Evolutionary conservation across 2,329 filamentous ascomycete genomes (phyloP), one percentile per base, ranked within the genome.

Genomic region (Trichoderma koningiopsis): DNA sequence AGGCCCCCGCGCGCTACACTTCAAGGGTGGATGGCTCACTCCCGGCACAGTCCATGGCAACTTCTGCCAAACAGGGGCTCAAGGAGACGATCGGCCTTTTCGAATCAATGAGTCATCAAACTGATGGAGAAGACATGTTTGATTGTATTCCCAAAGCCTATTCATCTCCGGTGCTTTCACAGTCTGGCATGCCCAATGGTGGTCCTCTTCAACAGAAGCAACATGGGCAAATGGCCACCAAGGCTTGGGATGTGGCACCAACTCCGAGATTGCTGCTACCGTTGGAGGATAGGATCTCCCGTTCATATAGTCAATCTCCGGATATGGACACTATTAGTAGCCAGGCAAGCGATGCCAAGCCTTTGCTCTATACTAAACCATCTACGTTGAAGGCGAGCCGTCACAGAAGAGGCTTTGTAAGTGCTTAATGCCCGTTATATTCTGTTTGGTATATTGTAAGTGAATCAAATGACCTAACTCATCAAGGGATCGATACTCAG

Each of bases 1-100:
- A 68, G 35, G 19, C 19, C 13, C 27, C 29, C 16, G 40, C n/a
- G 27, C 40, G 55, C 19, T 24, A 13, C 5, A 27, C 33, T 24
- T n/a, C 27, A 5, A 52, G 13, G 40, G 22, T 43, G n/a, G 33
- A 52, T 66, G 55, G 49, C 27, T 10, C 33, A 5, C 61, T 43
- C 29, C 56, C 55, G 24, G 24, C n/a, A 16, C 33, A 24, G 10
- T 24, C 35, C 6, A 40, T 22, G 19, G 22, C 3, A 7, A 8
- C 49, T 33, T 10, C 49, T 2, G 11, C 16, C 19, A 62, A 24
- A n/a, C 14, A 61, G 29, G 61, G 16, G 13, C 69, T 72, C 4
- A 75, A 72, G 57, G 73, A 78, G n/a, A 77, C 72, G 49, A 78
- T 79, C 27, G 71, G 73, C 4, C 69, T 78, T 10, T 79, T 77